phyloP scores from a whole-genome alignment of 495 filamentous ascomycete genomes.

The Penicillium turbatum region DNA sequence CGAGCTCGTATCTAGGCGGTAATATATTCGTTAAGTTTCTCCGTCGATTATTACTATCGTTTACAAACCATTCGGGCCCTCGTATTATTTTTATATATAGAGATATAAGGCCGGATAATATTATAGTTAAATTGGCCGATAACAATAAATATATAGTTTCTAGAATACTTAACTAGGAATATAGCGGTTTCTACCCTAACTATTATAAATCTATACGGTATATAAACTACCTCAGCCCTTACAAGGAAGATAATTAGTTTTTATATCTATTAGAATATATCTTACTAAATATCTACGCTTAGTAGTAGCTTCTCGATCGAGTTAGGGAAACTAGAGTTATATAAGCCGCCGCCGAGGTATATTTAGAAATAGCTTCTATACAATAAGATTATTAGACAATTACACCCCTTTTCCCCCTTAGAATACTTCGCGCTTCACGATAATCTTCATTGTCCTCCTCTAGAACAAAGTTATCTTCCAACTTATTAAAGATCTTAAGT shows the following conservation, averaged over 20 bases:
- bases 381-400: neutral
- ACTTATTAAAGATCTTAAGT: constrained; percentile 22
- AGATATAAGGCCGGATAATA: constrained; percentile 44
- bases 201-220: constrained; percentile 43
- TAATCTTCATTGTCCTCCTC: constrained; percentile 20
- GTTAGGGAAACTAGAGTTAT: constrained; percentile 3
- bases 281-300: constrained; percentile 17
- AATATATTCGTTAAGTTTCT: constrained; percentile 23
- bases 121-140: constrained; percentile 35
- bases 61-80: neutral
- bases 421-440: constrained; percentile 9
- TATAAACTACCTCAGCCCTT: constrained; percentile 17
- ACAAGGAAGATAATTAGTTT: constrained; percentile 26
- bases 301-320: constrained; percentile 20
- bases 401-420: constrained; percentile 14
- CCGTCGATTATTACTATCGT: constrained; percentile 14
- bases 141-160: constrained; percentile 28
- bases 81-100: constrained; percentile 40
- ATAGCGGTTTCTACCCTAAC: constrained; percentile 44
- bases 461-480: constrained; percentile 19
- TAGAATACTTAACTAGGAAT: constrained; percentile 51
- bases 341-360: neutral
- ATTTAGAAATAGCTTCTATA: too few relatives aligned
- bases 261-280: constrained; percentile 25
- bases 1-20: constrained; percentile 18